A percentile compares a stretch with the other conserved stretches of the same genome.
These are phyloP conservation scores for Kwoniella dejecticola DNA, from an alignment of 768 basidiomycete species.

Conservation along the genomic window DNA sequence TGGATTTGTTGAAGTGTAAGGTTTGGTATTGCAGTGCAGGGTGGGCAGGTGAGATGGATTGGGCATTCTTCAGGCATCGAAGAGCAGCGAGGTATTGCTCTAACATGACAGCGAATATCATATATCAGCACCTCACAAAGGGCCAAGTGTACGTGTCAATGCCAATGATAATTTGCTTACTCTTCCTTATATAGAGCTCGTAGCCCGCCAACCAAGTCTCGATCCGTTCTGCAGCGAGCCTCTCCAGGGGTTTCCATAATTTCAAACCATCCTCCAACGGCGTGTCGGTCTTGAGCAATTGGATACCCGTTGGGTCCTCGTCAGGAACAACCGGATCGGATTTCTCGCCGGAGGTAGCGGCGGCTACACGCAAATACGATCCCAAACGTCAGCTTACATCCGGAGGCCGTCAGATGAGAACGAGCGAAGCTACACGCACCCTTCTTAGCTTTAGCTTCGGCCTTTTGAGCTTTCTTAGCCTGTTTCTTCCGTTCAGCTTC, in stretches of 20 bases:
- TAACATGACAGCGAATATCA: too few relatives aligned
- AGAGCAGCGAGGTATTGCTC: constrained; percentile 80
- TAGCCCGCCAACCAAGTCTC: constrained; percentile 75
- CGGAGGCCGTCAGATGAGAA: not conserved
- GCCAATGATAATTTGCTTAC: constrained; percentile 60
- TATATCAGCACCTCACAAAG: too few relatives aligned
- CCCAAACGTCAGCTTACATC: not conserved
- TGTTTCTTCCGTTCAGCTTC: constrained; percentile 54
- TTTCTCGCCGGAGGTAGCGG: constrained; percentile 37
- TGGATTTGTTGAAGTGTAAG: constrained; percentile 64
- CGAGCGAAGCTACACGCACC: constrained; percentile 20
- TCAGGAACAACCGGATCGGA: constrained; percentile 58
- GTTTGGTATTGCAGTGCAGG: constrained; percentile 73
- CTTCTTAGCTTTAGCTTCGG: constrained; percentile 51
- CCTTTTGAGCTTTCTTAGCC: constrained; percentile 55
- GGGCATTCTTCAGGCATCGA: constrained; percentile 66
- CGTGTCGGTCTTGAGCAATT: constrained; percentile 66
- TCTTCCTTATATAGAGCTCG: constrained; percentile 78
- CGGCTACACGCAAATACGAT: constrained; percentile 11
- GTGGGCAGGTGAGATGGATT: constrained; percentile 61
- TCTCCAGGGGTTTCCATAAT: constrained; percentile 66
- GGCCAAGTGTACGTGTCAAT: constrained; percentile 1
- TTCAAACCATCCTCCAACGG: constrained; percentile 76
- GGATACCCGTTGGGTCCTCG: constrained; percentile 79
- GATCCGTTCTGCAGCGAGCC: constrained; percentile 61